phyloP scores from a whole-genome alignment of 2,329 filamentous ascomycete genomes.

The Fusarium sp. region DNA sequence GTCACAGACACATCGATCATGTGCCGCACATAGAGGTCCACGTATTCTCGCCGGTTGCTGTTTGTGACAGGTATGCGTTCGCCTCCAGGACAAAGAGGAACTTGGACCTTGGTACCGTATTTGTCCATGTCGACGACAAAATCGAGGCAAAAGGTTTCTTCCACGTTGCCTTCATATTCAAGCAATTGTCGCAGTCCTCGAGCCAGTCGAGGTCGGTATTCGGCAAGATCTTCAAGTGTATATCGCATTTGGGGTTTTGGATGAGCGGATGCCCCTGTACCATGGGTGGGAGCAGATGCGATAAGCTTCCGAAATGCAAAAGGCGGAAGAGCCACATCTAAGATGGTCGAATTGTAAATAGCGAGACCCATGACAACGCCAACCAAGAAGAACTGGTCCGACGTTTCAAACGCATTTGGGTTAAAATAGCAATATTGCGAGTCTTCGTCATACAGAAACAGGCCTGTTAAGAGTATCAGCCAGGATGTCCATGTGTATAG shows the following conservation, averaged over 20 bases:
- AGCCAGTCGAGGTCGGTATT: constrained; percentile 81
- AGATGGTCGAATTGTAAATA: constrained; percentile 94
- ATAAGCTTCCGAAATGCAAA: constrained; percentile 91
- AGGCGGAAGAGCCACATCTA: constrained; percentile 87
- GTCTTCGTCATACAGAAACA: constrained; percentile 93
- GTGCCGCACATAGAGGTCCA: constrained; percentile 84
- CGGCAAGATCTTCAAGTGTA: constrained; percentile 82
- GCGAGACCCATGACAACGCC: constrained; percentile 88
- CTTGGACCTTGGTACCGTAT: constrained; percentile 74
- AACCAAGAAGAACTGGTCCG: constrained; percentile 90
- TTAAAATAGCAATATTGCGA: constrained; percentile 95
- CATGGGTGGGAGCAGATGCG: constrained; percentile 74
- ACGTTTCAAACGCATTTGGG: constrained; percentile 86
- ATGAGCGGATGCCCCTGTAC: constrained; percentile 64
- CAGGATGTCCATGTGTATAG: constrained; percentile 16
- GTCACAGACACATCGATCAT: constrained; percentile 80
- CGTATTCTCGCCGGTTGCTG: constrained; percentile 83
- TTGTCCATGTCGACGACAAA: constrained; percentile 82
- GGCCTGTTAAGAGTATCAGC: constrained; percentile 62
- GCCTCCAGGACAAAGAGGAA: constrained; percentile 80
- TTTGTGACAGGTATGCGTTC: constrained; percentile 84
- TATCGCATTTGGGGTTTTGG: constrained; percentile 74
- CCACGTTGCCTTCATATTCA: constrained; percentile 85
- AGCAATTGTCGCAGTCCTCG: constrained; percentile 79
- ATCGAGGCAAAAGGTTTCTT: constrained; percentile 81